Base-by-base conservation (phyloP, 441 rosid species). In the Pelargonium australe region DNA sequence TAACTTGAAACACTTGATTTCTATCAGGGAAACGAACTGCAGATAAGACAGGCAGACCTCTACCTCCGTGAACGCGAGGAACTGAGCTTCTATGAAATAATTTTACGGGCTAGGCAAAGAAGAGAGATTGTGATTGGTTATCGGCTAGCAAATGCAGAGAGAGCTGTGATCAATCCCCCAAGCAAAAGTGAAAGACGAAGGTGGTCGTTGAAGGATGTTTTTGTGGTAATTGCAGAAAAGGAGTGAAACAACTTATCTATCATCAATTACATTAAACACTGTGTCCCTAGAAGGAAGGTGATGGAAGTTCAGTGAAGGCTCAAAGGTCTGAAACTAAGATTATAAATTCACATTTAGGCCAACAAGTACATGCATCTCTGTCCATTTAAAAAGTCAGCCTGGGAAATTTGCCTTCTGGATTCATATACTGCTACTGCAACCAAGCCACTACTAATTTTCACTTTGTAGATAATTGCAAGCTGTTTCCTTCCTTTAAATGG, bases 91-190 rank as follows among this genome's bases (percentile, higher is more conserved):
- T 86, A 79, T 40, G 89, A 86, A 72, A 63, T 88, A 63, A 34
- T 88, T 4, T 68, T 86, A 69, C 83, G 86, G 53, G 91, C 86
- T 34, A 74, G 87, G 14, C 87, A 75, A 66, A 76, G 88, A 79
- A 80, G 86, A 75, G 94, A 88, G 79, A 79, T 88, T 16, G 77
- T 85, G 49, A 84, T 88, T n/a, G 94, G 94, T 28, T 85, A 85
- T 71, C 89, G 88, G 7, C 55, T 63, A 12, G 80, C 78, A 55
- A 74, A 81, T 37, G 80, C 84, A 0, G 94, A 88, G 80, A 84
- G 80, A 80, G 91, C 91, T 37, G 75, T 88, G 60, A 81, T 86
- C 71, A 85, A 88, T 67, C 91, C 91, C 0, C 80, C 81, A 2
- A 73, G 78, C 40, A 88, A 86, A 73, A 75, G 58, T 20, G 86